A percentile compares a stretch with the other conserved stretches of the same genome.
These are phyloP conservation scores for Rhizopogon vinicolor DNA, from an alignment of 768 basidiomycete species.

Conservation along the genomic window DNA sequence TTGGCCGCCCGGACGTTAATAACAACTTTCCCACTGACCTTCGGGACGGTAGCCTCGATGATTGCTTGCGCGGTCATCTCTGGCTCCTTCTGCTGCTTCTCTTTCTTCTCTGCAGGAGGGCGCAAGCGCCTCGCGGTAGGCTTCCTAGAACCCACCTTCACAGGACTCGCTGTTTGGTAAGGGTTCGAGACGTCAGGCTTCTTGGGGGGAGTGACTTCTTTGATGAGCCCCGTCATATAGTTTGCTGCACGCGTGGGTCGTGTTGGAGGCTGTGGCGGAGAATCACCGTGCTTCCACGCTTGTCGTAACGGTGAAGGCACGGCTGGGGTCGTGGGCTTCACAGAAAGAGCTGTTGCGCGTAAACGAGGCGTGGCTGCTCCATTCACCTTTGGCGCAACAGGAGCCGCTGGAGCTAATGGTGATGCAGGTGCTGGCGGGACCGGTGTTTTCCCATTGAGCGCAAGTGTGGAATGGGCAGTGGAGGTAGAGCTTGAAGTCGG, in stretches of 20 bases:
- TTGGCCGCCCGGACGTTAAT: neutral
- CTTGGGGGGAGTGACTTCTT: conserved; percentile 62
- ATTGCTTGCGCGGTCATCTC: conserved; percentile 56
- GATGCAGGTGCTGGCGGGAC: conserved; percentile 8
- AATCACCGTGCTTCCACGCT: conserved; percentile 53
- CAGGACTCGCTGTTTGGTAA: conserved; percentile 69
- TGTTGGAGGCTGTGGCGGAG: conserved; percentile 28
- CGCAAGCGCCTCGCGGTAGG: conserved; percentile 34
- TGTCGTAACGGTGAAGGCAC: conserved; percentile 74
- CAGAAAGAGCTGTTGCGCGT: conserved; percentile 33
- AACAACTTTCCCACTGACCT: conserved; percentile 34
- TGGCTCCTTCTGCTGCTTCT: conserved; percentile 24
- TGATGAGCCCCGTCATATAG: conserved; percentile 66
- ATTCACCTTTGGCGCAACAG: conserved; percentile 23
- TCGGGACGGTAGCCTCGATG: conserved; percentile 75
- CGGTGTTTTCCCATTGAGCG: conserved; percentile 20
- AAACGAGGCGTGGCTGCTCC: conserved; percentile 26
- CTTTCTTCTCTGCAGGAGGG: conserved; percentile 28
- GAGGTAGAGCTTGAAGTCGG: conserved; percentile 24
- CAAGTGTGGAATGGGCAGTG: conserved; percentile 26
- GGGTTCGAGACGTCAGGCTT: conserved; percentile 71
- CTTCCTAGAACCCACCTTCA: conserved; percentile 42
- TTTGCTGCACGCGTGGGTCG: conserved; percentile 61
- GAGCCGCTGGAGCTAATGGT: conserved; percentile 17
- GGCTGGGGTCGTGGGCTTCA: conserved; percentile 57